Base-by-base conservation (phyloP, 1,284 basidiomycete species). In the Peniophora sp. region DNA sequence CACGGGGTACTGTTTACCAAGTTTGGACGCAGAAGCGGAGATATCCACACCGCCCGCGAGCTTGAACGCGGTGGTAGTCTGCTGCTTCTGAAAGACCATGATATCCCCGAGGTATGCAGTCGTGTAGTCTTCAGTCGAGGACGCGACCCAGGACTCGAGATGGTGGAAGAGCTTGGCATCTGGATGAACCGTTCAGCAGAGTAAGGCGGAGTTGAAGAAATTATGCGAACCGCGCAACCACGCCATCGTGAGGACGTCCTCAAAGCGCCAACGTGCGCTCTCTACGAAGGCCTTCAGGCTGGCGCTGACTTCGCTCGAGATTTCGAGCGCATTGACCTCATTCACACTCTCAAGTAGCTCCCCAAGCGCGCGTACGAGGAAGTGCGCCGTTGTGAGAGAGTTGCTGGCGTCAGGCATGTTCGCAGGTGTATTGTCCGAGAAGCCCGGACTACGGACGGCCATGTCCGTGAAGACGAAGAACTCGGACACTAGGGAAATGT, bases 401-500 rank as follows among this genome's bases (percentile, higher is more conserved):
- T 90, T 90, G 0, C 88, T 83, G 51, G 85, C 78, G 10, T 67
- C 68, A 1, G 96, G 95, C 14, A 97, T 76, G 54, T 85, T 79
- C 0, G 81, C 71, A 2, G 88, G 76, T 22, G 56, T 46, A 60
- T 55, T 49, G 58, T 61, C 43, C 58, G 56, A 52, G 53, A 60
- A 52, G 45, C 76, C 68, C 17, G 74, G 69, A 37, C 71, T 61
- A 70, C 77, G 78, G 47, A 83, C 77, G 8, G 74, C 76, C 64
- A 81, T 78, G 64, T 94, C 83, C 5, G 93, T 96, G 50, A 98
- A 74, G 43, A 77, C 78, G 71, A 99, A 98, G 67, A 95, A 94
- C 57, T 92, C 82, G 2, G 92, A 94, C 24, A 99, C 70, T 9
- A 90, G 76, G 3, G 85, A 81, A 54, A 92, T 85, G 70, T 96